Evolutionary conservation across 352 stramenopile species (phyloP).

Genomic region (Pythium dissotocum): DNA sequence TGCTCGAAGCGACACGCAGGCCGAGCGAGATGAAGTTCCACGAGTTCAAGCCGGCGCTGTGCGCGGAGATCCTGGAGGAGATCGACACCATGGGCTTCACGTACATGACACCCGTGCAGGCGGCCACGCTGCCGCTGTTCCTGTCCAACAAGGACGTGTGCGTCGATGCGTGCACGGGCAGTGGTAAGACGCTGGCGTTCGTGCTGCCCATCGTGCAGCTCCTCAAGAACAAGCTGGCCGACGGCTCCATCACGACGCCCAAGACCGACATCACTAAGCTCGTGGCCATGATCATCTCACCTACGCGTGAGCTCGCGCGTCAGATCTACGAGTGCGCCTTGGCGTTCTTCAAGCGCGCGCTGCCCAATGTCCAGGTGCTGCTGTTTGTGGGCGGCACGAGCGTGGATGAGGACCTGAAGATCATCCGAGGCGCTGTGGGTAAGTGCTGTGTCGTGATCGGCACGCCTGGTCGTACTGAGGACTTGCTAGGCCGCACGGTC

Average conservation of each 20-base stretch:
- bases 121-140: constrained; percentile 91
- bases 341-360: constrained; percentile 60
- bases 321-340: constrained; percentile 81
- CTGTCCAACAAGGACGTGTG: constrained; percentile 94
- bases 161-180: constrained; percentile 94
- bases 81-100: constrained; percentile 83
- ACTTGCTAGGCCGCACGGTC: constrained; percentile 86
- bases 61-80: constrained; percentile 66
- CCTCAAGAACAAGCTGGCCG: constrained; percentile 64
- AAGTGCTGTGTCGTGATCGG: constrained; percentile 79
- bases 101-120: constrained; percentile 92
- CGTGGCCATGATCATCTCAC: constrained; percentile 84
- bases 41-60: constrained; percentile 81
- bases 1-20: not conserved
- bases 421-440: constrained; percentile 55
- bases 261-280: constrained; percentile 69
- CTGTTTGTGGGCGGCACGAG: constrained; percentile 91
- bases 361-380: constrained; percentile 71
- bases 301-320: constrained; percentile 86
- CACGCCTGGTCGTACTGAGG: constrained; percentile 84
- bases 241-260: constrained; percentile 58
- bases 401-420: constrained; percentile 82
- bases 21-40: constrained; percentile 63
- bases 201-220: constrained; percentile 94
- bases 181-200: constrained; percentile 95